phyloP scores from a whole-genome alignment of 371 early-diverging fungal genomes.

The Choanephora cucurbitarum region DNA sequence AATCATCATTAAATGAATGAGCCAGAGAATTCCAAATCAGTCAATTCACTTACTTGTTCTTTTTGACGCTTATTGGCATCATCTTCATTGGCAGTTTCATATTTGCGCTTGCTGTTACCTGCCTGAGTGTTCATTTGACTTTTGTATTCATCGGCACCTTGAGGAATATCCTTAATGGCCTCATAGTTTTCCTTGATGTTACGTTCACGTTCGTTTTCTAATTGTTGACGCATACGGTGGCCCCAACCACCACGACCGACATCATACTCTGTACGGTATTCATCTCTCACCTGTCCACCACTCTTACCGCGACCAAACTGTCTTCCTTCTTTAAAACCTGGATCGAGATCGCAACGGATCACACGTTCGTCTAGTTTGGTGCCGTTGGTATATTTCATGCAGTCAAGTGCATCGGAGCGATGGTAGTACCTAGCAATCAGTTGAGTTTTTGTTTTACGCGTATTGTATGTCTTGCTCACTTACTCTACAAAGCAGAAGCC shows the following conservation, averaged over 20 bases:
- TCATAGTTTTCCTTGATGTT: conserved; percentile 69
- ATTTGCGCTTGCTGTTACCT: conserved; percentile 29
- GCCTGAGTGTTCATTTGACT: conserved; percentile 37
- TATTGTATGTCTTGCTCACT: conserved; percentile 19
- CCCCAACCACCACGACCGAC: conserved; percentile 98
- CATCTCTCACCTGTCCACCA: conserved; percentile 97
- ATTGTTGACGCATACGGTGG: conserved; percentile 67
- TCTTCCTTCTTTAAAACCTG: conserved; percentile 94
- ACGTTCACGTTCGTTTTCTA: conserved; percentile 63
- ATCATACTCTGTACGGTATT: conserved; percentile 93
- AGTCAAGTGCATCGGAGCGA: conserved; percentile 83
- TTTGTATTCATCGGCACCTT: conserved; percentile 61
- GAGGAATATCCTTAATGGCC: conserved; percentile 62
- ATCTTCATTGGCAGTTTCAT: conserved; percentile 46
- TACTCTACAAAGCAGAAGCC: conserved; percentile 99
- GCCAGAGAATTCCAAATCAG: no score
- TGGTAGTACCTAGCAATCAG: conserved; percentile 76
- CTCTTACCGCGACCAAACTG: conserved; percentile 96
- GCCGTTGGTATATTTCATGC: conserved; percentile 93
- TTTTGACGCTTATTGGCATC: conserved; percentile 46
- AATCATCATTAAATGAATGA: background rate
- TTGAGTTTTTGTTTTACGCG: background rate
- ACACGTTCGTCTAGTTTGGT: conserved; percentile 95
- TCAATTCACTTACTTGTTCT: conserved; percentile 36
- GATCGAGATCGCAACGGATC: conserved; percentile 96